These are phyloP conservation scores for Epipyxis sp. DNA, from an alignment of 108 stramenopile genomes.

Conservation along the genomic window DNA sequence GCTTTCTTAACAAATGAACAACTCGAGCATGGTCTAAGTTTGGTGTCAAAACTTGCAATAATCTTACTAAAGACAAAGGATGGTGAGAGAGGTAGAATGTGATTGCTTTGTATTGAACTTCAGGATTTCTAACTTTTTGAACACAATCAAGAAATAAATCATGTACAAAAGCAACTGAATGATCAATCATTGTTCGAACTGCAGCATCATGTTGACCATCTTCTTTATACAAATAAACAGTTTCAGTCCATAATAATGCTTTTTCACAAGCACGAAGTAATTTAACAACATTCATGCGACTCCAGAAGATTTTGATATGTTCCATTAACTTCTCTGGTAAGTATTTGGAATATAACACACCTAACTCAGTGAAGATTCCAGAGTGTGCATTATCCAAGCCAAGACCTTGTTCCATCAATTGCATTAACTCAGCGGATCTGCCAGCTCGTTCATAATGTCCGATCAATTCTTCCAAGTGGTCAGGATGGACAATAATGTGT, in stretches of 20 bases:
- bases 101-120: constrained; percentile 97
- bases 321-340: constrained; percentile 97
- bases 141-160: constrained; percentile 94
- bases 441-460: constrained; percentile 94
- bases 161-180: constrained; percentile 81
- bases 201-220: constrained; percentile 93
- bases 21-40: constrained; percentile 92
- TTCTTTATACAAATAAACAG: constrained; percentile 93
- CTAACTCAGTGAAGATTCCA: constrained; percentile 98
- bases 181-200: constrained; percentile 97
- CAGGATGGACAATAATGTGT: constrained; percentile 97
- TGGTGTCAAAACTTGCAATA: constrained; percentile 90
- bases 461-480: constrained; percentile 98
- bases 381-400: constrained; percentile 96
- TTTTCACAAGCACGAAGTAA: constrained; percentile 96
- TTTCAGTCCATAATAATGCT: constrained; percentile 89
- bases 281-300: constrained; percentile 93
- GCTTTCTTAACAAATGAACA: constrained; percentile 88
- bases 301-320: constrained; percentile 97
- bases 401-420: constrained; percentile 93
- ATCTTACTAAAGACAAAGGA: constrained; percentile 79
- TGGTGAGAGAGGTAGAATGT: constrained; percentile 84
- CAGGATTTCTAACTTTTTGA: constrained; percentile 90
- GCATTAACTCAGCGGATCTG: constrained; percentile 86
- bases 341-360: constrained; percentile 98